Base-by-base conservation (phyloP, 805 yeast genomes). In the Kodamaea jinghongensis region DNA sequence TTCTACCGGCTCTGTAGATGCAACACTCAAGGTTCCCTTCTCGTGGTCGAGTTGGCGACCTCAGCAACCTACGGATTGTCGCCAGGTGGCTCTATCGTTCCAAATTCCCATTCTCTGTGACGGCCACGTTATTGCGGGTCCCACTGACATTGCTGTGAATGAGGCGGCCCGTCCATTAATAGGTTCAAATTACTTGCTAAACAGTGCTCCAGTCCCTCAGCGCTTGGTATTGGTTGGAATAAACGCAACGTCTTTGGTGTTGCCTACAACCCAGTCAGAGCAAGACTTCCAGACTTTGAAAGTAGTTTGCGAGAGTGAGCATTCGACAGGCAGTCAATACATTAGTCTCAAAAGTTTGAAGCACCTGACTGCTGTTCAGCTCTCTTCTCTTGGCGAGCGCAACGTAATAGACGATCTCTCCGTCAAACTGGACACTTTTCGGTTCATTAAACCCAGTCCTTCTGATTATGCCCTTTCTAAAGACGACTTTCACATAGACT, bases 181-280 rank as follows among this genome's bases (percentile, higher is more conserved):
- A 38, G 73, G 73, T 0, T 61, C 62, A 0, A 51, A 55, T 13
- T 68, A 64, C 44, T 42, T 71, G 12, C 45, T 55, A 15, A 50
- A 56, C 36, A 13, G 47, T 2, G 58, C 63, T 17, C 58, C 67
- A 0, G 46, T 28, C 2, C 62, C 76, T 1, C 43, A 56, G 3
- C 48, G 66, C 33, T 34, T 65, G 3, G 52, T 55, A 2, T 51
- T 67, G 30, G 35, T 65, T 6, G 70, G 71, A 6, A 23, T 49
- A 8, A 20, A 20, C 23, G 23, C 8, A 6, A n/a, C n/a, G n/a
- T 20, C 23, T 5, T 20, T 20, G 23, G 8, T 20, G 8, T 8
- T 20, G 7, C 23, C 23, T 5, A 20, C 23, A 6, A 20, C 23
- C 23, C 5, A 20, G 8, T 20, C 23, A 5, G 23, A 20, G 23